phyloP scores from a whole-genome alignment of 176 grass and related monocot genomes.

The Urochloa ruziziensis region DNA sequence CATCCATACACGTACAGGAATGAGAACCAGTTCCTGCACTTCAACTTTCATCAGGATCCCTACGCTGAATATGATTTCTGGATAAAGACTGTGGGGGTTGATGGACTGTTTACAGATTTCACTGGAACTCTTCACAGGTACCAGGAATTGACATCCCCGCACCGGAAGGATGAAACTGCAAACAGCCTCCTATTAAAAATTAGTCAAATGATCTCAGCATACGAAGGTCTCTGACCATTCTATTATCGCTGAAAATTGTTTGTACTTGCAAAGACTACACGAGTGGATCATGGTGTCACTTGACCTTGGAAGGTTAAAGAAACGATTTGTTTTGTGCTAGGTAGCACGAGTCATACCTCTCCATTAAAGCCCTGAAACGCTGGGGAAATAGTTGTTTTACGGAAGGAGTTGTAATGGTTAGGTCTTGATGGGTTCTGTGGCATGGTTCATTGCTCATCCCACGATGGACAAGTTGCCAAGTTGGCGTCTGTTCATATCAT shows the following conservation, averaged over 20 bases:
- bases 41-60: constrained; percentile 87
- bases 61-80: constrained; percentile 78
- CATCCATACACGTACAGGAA: constrained; percentile 97
- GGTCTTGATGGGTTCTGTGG: neutral
- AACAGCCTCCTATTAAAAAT: constrained; percentile 61
- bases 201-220: constrained; percentile 61
- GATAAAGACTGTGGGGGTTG: constrained; percentile 74
- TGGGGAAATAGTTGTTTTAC: neutral
- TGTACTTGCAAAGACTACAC: neutral
- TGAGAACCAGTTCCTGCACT: constrained; percentile 83
- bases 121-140: constrained; percentile 67
- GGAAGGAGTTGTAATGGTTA: neutral
- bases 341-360: neutral
- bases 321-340: neutral
- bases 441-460: neutral
- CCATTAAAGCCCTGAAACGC: constrained; percentile 3
- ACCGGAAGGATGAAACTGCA: constrained; percentile 45
- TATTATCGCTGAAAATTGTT: neutral
- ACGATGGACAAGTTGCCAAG: neutral
- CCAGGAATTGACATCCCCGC: constrained; percentile 58
- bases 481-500: neutral
- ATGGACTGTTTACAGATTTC: constrained; percentile 97
- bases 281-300: neutral
- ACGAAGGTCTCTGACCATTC: constrained; percentile 47
- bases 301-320: neutral